Base-by-base conservation (phyloP, 805 yeast species). In the Metahyphopichia silvanorum region DNA sequence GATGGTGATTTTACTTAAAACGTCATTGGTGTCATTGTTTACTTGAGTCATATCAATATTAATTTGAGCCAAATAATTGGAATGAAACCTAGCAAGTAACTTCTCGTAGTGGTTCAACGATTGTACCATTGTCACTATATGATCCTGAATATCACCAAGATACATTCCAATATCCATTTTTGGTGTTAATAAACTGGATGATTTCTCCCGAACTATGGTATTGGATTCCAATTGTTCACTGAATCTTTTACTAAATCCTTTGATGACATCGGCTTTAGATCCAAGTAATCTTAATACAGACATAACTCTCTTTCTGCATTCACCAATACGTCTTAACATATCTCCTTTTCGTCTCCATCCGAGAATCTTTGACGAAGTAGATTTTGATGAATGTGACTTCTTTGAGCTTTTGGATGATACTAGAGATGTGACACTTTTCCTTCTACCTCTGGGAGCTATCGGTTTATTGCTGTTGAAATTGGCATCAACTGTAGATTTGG, bases 21-120 rank as follows among this genome's bases (percentile, higher is more conserved):
- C 95, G 55, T 93, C 98, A 57, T 93, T 93, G 77, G 94, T 91
- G 48, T 91, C 97, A 50, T 93, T 93, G 61, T 89, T 93, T 10
- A 89, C 96, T 55, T 82, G 82, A 7, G 97, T 93, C 98, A 91
- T 93, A 55, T 93, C 98, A 42, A 93, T 91, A 54, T 93, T 93
- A 53, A 93, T 85, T 55, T 91, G 98, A 2, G 98, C 98, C 49
- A 91, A 69, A 55, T 93, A 93, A 58, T 93, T 93, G 7, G 96
- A 85, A 60, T 93, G 98, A n/a, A 93, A 83, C 37, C 98, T 71
- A 2, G 97, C 95, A 34, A 93, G 70, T 27, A 93, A 68, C 61
- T 93, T 93, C 52, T 93, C 98, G 59, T 86, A 91, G 58, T 93
- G 98, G 52, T 88, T 89, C 41, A 93, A 69, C 4, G 94, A 79